Percentiles rank a stretch among this genome's conserved stretches.
Conservation (phyloP, 2,329 filamentous ascomycete species). For the Sclerotinia spermophila region DNA sequence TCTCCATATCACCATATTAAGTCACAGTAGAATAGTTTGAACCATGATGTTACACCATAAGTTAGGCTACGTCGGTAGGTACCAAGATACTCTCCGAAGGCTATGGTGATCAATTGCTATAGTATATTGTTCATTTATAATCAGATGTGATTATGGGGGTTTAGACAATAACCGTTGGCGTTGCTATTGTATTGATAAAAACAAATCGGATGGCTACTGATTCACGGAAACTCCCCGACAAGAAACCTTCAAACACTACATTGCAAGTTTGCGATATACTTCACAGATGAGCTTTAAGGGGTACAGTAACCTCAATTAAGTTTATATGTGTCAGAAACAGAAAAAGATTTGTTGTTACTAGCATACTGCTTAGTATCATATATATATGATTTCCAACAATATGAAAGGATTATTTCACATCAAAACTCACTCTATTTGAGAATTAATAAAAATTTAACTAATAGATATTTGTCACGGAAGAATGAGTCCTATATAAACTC, state of each 20-base stretch:
- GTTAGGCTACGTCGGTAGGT: neutral
- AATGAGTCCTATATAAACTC: too few species aligned
- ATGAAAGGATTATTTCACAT: too few species aligned
- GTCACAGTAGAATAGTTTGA: conserved; percentile 6
- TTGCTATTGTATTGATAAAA: neutral
- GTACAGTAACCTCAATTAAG: too few species aligned
- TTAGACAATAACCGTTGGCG: neutral
- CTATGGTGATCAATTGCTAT: neutral
- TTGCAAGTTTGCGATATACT: neutral
- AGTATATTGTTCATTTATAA: neutral
- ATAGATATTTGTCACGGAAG: too few species aligned
- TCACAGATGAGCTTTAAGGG: neutral
- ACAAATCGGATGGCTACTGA: neutral
- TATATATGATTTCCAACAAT: too few species aligned
- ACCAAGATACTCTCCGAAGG: neutral
- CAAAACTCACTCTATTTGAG: too few species aligned
- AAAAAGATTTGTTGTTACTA: too few species aligned
- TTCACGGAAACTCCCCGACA: neutral
- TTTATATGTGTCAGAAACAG: too few species aligned
- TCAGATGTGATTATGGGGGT: neutral
- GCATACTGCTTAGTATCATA: too few species aligned
- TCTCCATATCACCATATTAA: conserved; percentile 10
- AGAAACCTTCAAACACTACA: neutral
- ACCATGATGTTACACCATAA: conserved; percentile 7
- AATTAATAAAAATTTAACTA: too few species aligned